These are phyloP conservation scores for Phytophthora kernoviae DNA, from an alignment of 352 stramenopile species.

Conservation along the genomic window DNA sequence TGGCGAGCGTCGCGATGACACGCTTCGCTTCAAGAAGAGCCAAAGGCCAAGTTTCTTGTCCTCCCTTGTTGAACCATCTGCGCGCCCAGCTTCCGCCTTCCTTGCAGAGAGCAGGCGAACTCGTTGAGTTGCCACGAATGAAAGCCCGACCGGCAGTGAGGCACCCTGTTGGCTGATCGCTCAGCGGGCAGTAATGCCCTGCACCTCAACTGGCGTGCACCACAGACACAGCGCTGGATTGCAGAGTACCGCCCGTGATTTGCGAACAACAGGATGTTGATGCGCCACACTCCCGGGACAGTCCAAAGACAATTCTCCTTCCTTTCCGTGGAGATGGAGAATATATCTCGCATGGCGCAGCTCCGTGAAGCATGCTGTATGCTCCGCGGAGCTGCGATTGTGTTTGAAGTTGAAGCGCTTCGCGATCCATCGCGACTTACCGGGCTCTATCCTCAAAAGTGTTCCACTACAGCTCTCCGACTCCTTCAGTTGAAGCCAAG, in stretches of 20 bases:
- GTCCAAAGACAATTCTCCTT: not conserved
- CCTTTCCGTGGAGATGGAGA: not conserved
- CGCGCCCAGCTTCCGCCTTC: slow-evolving; percentile 10
- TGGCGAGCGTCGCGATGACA: not conserved
- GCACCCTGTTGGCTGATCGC: slow-evolving; percentile 14
- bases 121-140: slow-evolving; percentile 29
- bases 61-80: slow-evolving; percentile 8
- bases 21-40: not conserved
- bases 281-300: not conserved
- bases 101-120: slow-evolving; percentile 18
- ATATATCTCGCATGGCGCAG: not conserved
- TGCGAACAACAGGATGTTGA: slow-evolving; percentile 24
- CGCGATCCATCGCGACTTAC: no score
- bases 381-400: slow-evolving; percentile 22
- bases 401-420: slow-evolving; percentile 33
- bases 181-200: slow-evolving; percentile 29
- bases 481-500: slow-evolving; percentile 30
- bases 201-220: slow-evolving; percentile 35
- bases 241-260: slow-evolving; percentile 33
- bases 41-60: not conserved
- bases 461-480: not conserved
- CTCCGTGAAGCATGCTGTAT: not conserved
- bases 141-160: slow-evolving; percentile 13
- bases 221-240: slow-evolving; percentile 18
- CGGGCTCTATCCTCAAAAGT: not conserved